Conservation (phyloP, 2,329 filamentous ascomycete species). For the Stagonosporopsis vannaccii region DNA sequence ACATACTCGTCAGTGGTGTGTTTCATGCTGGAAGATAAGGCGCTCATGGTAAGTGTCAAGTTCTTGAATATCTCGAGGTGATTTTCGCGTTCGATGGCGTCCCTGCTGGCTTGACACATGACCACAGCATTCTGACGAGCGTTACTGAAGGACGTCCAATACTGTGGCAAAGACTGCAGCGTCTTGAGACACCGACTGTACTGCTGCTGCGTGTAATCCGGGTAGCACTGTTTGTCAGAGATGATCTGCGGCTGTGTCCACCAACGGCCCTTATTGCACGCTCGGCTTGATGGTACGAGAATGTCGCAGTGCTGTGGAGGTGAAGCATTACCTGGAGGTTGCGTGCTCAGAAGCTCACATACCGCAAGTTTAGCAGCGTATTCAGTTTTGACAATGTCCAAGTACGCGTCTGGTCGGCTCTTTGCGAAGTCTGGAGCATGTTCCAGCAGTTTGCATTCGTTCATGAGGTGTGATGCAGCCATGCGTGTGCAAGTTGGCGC, state of each 20-base stretch:
- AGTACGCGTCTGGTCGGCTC: constrained; percentile 34
- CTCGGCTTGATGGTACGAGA: constrained; percentile 53
- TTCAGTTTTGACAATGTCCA: constrained; percentile 58
- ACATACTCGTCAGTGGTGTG: constrained; percentile 35
- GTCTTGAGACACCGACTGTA: constrained; percentile 62
- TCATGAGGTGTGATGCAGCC: constrained; percentile 60
- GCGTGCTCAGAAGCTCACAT: constrained; percentile 65
- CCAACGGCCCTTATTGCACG: constrained; percentile 35
- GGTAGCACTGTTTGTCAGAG: constrained; percentile 44
- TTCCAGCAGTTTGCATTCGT: constrained; percentile 61
- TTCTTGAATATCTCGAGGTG: constrained; percentile 45
- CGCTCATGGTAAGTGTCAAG: constrained; percentile 36
- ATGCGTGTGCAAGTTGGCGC: constrained; percentile 58
- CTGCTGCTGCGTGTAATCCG: constrained; percentile 40
- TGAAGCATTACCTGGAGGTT: constrained; percentile 44
- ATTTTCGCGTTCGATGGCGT: constrained; percentile 64
- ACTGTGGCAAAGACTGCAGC: constrained; percentile 62
- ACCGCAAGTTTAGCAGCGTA: constrained; percentile 69
- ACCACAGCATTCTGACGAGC: constrained; percentile 66
- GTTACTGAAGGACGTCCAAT: constrained; percentile 71
- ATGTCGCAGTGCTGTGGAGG: constrained; percentile 61
- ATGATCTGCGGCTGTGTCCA: constrained; percentile 26
- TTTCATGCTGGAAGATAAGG: constrained; percentile 32
- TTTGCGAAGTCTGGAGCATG: constrained; percentile 37
- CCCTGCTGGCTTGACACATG: constrained; percentile 68